Base-by-base conservation (phyloP, 441 rosid species). In the Euphorbia corollata region DNA sequence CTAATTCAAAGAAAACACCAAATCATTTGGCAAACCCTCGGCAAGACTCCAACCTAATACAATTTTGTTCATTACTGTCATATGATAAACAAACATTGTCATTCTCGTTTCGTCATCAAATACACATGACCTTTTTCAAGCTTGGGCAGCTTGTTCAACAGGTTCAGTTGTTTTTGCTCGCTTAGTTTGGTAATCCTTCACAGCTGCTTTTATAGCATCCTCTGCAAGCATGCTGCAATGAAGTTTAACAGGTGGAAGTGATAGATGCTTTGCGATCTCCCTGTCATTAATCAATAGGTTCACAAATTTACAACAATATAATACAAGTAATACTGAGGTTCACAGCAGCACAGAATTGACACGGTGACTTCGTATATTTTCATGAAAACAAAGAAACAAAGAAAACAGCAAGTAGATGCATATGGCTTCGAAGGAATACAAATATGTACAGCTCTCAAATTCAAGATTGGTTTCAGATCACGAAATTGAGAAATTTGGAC, bases 181-280 rank as follows among this genome's bases (percentile, higher is more conserved):
- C 70, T 91, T 93, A 36, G 86, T 81, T 71, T 89, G 82, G 47
- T 82, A 87, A 71, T 93, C 95, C 77, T 89, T 86, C 13, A 93
- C 90, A 56, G 99, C 99, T 20, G 99, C 97, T 91, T 91, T 93
- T 72, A 93, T 91, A 41, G 97, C 99, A 71, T 93, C 99, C 83
- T 93, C 99, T 0, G 99, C 99, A 63, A 93, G 93, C 99, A 93
- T 89, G 83, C 97, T 93, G 91, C 99, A 91, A 68, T 93, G 99
- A 59, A 93, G 87, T 87, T 93, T 93, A 59, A 93, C 99, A 3
- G 99, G 99, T 67, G 99, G 97, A 32, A 93, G 95, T 51, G 96
- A 82, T 1, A 89, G 93, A 83, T 93, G 96, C 77, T 91, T 93
- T 0, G 97, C 97, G 5, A 93, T 91, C 68, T 87, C 86, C 50